These are phyloP conservation scores for Calonectria leucothoes DNA, from an alignment of 2,329 filamentous ascomycete species.

Conservation along the genomic window DNA sequence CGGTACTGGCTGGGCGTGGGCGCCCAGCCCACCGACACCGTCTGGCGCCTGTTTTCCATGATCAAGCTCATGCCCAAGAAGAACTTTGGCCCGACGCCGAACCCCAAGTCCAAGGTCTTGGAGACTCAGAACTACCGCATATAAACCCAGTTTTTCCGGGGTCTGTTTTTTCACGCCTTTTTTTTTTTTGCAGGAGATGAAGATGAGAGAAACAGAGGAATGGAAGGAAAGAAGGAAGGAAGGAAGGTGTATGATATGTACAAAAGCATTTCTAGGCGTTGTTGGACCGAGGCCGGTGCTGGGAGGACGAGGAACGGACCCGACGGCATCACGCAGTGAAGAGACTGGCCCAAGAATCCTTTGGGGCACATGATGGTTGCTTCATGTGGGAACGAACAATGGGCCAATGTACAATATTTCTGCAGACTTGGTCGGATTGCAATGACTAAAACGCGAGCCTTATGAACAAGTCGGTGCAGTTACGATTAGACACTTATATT, in stretches of 20 bases:
- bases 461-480: neutral
- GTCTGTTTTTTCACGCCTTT: no score
- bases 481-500: slow-evolving; percentile 36
- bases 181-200: no score
- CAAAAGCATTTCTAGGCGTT: slow-evolving; percentile 43
- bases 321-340: slow-evolving; percentile 15
- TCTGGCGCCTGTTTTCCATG: slow-evolving; percentile 88
- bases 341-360: neutral
- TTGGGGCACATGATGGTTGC: neutral
- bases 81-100: slow-evolving; percentile 47
- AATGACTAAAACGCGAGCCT: neutral
- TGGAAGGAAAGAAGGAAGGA: neutral
- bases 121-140: slow-evolving; percentile 44
- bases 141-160: slow-evolving; percentile 21
- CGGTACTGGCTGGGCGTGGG: slow-evolving; percentile 98
- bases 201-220: no score
- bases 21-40: slow-evolving; percentile 91
- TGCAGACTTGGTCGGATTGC: neutral
- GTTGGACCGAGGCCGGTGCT: slow-evolving; percentile 38
- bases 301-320: neutral
- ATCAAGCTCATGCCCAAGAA: slow-evolving; percentile 62
- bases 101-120: slow-evolving; percentile 40
- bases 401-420: slow-evolving; percentile 30
- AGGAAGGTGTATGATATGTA: slow-evolving; percentile 43
- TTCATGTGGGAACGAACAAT: neutral